These are phyloP conservation scores for Lentinula aciculospora DNA, from an alignment of 768 basidiomycete species.

Conservation along the genomic window DNA sequence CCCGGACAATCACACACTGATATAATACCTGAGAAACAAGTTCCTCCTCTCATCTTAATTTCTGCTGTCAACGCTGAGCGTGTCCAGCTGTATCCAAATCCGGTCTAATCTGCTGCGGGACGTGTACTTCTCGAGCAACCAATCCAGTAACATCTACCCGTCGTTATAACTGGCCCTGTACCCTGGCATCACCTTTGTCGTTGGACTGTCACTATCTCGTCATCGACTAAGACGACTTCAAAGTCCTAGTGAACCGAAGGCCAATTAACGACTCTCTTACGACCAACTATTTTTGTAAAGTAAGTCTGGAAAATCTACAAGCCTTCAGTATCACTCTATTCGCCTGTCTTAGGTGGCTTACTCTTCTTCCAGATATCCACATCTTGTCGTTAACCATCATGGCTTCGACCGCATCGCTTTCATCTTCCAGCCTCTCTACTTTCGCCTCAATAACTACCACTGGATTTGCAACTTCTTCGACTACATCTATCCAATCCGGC, in stretches of 20 bases:
- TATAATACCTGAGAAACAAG: not conserved
- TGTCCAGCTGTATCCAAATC: not conserved
- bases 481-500: not conserved
- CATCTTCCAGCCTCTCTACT: not conserved
- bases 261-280: not conserved
- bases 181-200: not conserved
- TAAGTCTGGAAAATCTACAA: not conserved
- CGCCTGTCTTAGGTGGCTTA: not conserved
- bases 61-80: constrained; percentile 2
- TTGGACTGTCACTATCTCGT: not conserved
- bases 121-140: not conserved
- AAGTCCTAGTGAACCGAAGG: not conserved
- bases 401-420: not conserved
- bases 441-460: not conserved
- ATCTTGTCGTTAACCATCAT: not conserved
- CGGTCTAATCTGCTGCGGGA: not conserved
- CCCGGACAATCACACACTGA: not conserved
- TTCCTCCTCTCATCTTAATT: not conserved
- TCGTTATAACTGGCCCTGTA: not conserved
- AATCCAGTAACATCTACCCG: not conserved
- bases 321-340: not conserved
- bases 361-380: not conserved
- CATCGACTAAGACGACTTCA: not conserved
- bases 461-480: not conserved
- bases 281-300: not conserved